phyloP scores from a whole-genome alignment of 148 eudicot species.

The Vaccinium corymbosum region DNA sequence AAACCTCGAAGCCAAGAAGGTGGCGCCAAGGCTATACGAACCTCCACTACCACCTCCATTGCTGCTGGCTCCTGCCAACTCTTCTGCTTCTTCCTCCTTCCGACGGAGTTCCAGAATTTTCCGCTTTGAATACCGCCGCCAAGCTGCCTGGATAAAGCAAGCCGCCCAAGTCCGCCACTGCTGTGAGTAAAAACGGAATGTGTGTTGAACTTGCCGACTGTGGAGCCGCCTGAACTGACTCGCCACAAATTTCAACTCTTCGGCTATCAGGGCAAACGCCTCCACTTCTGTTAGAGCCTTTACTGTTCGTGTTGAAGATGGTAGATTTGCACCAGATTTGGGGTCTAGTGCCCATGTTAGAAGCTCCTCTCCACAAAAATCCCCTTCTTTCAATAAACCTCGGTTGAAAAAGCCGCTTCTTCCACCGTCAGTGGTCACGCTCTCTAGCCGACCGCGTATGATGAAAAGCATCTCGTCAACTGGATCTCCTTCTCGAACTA shows the following conservation, averaged over 20 bases:
- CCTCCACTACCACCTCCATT: conserved; percentile 31
- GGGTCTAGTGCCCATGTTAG: conserved; percentile 98
- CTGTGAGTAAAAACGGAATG: conserved; percentile 82
- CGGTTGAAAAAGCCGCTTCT: conserved; percentile 92
- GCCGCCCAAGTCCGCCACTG: conserved; percentile 99
- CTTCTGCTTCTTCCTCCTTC: conserved; percentile 69
- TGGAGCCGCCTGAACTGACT: conserved; percentile 92
- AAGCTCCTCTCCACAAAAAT: conserved; percentile 94
- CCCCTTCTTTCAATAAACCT: conserved; percentile 77
- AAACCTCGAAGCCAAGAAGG: conserved; percentile 67
- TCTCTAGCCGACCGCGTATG: conserved; percentile 85
- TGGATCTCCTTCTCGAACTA: conserved; percentile 93
- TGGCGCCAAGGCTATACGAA: conserved; percentile 62
- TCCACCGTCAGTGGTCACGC: conserved; percentile 96
- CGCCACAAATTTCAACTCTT: conserved; percentile 93
- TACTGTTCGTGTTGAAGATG: conserved; percentile 88
- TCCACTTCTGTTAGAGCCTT: conserved; percentile 87
- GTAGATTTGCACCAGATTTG: conserved; percentile 71
- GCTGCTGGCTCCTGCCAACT: conserved; percentile 19
- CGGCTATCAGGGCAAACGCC: conserved; percentile 84
- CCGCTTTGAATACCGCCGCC: conserved; percentile 74
- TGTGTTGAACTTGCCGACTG: conserved; percentile 95
- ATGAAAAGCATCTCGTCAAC: conserved; percentile 95
- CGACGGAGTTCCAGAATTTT: conserved; percentile 53
- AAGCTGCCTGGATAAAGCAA: conserved; percentile 89